Percentiles rank a stretch among this genome's conserved stretches.
phyloP scores from a whole-genome alignment of 768 basidiomycete species.

The Pisolithus microcarpus region DNA sequence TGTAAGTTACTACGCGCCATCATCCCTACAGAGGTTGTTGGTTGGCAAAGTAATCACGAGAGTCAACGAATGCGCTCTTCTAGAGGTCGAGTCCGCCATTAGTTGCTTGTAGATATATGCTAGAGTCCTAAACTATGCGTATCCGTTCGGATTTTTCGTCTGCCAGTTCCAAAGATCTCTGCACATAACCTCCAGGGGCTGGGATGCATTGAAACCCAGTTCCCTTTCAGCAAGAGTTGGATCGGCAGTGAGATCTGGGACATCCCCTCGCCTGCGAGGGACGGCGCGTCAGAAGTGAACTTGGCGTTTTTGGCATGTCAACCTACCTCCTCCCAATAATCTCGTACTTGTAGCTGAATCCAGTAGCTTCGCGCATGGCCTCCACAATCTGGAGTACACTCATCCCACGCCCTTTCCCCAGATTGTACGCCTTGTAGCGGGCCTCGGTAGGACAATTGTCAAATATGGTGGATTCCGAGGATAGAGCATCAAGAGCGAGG shows the following conservation, averaged over 20 bases:
- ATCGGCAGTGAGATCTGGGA: constrained; percentile 93
- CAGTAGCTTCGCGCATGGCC: constrained; percentile 89
- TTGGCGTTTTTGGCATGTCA: neutral
- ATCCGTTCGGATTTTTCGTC: constrained; percentile 82
- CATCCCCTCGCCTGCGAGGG: constrained; percentile 72
- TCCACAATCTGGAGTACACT: constrained; percentile 91
- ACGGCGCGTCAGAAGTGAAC: constrained; percentile 1
- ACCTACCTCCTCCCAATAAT: constrained; percentile 85
- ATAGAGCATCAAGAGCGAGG: constrained; percentile 80
- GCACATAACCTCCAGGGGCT: constrained; percentile 88
- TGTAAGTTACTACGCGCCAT: neutral
- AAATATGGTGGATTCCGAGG: constrained; percentile 50
- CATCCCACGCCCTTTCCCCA: constrained; percentile 88
- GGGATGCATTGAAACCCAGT: constrained; percentile 82
- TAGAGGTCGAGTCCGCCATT: constrained; percentile 13
- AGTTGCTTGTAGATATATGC: constrained; percentile 14
- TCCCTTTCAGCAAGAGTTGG: constrained; percentile 87
- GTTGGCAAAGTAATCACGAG: neutral
- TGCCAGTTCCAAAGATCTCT: constrained; percentile 99
- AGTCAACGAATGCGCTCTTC: neutral
- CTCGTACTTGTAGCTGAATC: constrained; percentile 82
- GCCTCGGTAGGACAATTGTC: constrained; percentile 43
- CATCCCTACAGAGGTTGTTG: neutral
- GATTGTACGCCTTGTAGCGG: constrained; percentile 91
- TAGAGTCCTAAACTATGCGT: constrained; percentile 27